These are phyloP conservation scores for Didymella exigua DNA, from an alignment of 2,329 filamentous ascomycete species.

Conservation along the genomic window DNA sequence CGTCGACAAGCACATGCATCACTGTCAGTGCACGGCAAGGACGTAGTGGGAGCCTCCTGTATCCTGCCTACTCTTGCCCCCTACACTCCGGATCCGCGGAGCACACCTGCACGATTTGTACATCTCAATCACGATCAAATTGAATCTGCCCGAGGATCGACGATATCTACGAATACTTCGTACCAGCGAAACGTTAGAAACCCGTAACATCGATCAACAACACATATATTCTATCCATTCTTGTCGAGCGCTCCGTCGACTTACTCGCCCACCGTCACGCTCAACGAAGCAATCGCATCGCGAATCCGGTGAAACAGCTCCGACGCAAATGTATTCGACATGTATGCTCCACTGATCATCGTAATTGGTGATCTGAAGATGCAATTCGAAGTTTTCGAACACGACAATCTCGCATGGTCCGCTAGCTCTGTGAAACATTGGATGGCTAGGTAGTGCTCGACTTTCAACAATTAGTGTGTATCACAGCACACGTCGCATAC, in stretches of 20 bases:
- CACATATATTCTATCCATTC: not conserved
- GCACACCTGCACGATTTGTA: not conserved
- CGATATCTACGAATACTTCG: not conserved
- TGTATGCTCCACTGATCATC: conserved; percentile 1
- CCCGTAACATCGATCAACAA: conserved; percentile 2
- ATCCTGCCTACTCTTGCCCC: not conserved
- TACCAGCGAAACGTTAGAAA: not conserved
- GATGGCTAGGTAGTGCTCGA: conserved; percentile 7
- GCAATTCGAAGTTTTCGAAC: not conserved
- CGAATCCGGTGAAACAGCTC: not conserved
- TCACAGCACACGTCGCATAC: not conserved
- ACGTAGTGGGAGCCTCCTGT: not conserved
- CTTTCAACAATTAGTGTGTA: conserved; percentile 4
- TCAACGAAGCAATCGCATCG: not conserved
- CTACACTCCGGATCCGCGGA: not conserved
- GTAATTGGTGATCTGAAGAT: not conserved
- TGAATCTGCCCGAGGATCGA: not conserved
- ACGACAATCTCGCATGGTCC: conserved; percentile 3
- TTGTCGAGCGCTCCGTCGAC: not conserved
- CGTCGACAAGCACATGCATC: not conserved
- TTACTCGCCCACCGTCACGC: not conserved
- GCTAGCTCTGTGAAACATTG: conserved; percentile 5
- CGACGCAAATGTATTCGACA: not conserved
- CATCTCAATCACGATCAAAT: not conserved
- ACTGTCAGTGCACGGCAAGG: not conserved